Conservation (phyloP, 768 basidiomycete species). For the Paxillus ammoniavirescens region DNA sequence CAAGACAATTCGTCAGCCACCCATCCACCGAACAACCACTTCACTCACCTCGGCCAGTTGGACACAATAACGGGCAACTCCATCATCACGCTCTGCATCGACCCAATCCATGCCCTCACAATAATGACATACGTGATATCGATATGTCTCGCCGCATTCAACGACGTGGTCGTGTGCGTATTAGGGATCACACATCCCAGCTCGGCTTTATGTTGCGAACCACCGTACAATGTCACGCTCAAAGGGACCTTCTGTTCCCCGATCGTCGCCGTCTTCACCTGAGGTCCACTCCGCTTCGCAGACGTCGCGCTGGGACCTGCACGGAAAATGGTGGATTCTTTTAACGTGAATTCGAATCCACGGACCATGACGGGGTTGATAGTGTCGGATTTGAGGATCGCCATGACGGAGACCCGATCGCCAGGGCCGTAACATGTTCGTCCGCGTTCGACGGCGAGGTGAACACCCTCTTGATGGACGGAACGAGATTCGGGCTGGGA, state of each 20-base stretch:
- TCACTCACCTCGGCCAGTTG: slow-evolving; percentile 77
- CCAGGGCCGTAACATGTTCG: slow-evolving; percentile 85
- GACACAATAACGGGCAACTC: slow-evolving; percentile 80
- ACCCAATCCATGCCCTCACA: slow-evolving; percentile 77
- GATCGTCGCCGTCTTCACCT: slow-evolving; percentile 51
- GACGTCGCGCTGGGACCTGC: slow-evolving; percentile 47
- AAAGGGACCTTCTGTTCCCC: slow-evolving; percentile 72
- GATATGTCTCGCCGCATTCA: slow-evolving; percentile 80
- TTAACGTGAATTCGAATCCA: slow-evolving; percentile 79
- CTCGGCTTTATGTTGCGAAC: slow-evolving; percentile 69
- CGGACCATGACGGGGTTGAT: slow-evolving; percentile 70
- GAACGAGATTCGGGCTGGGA: slow-evolving; percentile 73
- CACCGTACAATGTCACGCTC: slow-evolving; percentile 72
- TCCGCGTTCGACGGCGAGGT: slow-evolving; percentile 71
- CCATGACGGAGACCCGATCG: slow-evolving; percentile 72
- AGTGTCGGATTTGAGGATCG: slow-evolving; percentile 70
- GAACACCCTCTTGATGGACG: slow-evolving; percentile 63
- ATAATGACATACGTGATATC: slow-evolving; percentile 79
- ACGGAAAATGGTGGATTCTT: slow-evolving; percentile 76
- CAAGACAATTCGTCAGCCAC: neutral
- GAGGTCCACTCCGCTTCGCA: slow-evolving; percentile 56
- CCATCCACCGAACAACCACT: neutral
- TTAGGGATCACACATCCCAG: slow-evolving; percentile 66
- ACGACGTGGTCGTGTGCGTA: slow-evolving; percentile 75
- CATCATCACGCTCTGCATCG: slow-evolving; percentile 60